Evolutionary conservation across 306 rosid genomes (phyloP).

Genomic region (Canavalia ensiformis): DNA sequence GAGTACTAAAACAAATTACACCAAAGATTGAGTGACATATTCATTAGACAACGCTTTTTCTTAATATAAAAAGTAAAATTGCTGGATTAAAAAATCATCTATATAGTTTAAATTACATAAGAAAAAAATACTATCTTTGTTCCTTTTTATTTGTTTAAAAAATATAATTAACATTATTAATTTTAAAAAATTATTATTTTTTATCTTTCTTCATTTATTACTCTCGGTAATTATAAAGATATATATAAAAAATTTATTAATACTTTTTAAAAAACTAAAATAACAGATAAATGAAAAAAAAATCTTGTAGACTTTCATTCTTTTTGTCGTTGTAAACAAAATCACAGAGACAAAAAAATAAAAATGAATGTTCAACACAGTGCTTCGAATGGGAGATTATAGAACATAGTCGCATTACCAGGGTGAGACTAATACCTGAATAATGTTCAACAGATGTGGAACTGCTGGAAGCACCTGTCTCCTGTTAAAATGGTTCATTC

Average conservation of each 20-base stretch:
- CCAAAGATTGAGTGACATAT: constrained; percentile 19
- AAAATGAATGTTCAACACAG: background rate
- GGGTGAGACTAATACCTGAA: constrained; percentile 62
- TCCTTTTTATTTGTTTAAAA: too few relatives aligned
- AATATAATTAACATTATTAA: too few relatives aligned
- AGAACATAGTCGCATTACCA: background rate
- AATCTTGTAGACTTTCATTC: too few relatives aligned
- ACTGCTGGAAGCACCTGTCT: constrained; percentile 90
- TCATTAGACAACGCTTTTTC: background rate
- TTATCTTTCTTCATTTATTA: too few relatives aligned
- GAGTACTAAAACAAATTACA: background rate
- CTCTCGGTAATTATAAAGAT: too few relatives aligned
- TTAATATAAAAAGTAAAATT: background rate
- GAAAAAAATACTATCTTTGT: too few relatives aligned
- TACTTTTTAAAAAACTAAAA: too few relatives aligned
- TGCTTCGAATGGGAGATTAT: constrained; percentile 3
- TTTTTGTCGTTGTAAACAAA: background rate
- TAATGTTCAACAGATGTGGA: constrained; percentile 67
- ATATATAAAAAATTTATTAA: too few relatives aligned
- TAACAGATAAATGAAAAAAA: too few relatives aligned
- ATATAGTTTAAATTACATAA: background rate
- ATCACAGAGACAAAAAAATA: background rate
- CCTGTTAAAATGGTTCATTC: constrained; percentile 54
- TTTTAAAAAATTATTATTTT: too few relatives aligned
- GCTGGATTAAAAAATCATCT: background rate